Conservation (phyloP, 176 grass and related monocot genomes). For the Raddia guianensis region DNA sequence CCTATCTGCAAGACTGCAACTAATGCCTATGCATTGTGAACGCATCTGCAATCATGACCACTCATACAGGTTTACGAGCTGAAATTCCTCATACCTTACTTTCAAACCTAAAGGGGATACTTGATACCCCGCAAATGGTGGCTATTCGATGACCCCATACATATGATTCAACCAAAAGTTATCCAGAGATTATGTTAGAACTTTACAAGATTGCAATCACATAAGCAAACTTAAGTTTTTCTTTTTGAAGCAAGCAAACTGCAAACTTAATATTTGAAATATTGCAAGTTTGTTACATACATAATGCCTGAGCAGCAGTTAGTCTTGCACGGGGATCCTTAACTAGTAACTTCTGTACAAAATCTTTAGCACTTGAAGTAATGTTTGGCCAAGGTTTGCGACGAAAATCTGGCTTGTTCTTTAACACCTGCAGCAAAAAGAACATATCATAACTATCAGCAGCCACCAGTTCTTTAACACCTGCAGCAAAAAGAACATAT, state of each 20-base stretch:
- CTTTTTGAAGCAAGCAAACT: background rate
- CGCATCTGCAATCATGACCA: conserved; percentile 2
- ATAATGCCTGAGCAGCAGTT: conserved; percentile 94
- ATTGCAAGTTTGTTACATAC: conserved; percentile 58
- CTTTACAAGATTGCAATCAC: background rate
- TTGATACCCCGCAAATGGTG: background rate
- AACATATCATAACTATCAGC: background rate
- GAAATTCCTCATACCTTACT: background rate
- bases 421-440: conserved; percentile 71
- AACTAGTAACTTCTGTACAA: conserved; percentile 92
- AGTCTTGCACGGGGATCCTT: conserved; percentile 94
- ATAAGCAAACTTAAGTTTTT: conserved; percentile 30
- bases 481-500: conserved; percentile 51
- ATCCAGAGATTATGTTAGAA: background rate
- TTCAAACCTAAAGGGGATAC: background rate
- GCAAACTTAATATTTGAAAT: conserved; percentile 17
- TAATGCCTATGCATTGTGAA: background rate
- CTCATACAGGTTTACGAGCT: background rate
- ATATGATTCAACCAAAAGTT: conserved; percentile 7
- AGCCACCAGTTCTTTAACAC: conserved; percentile 64
- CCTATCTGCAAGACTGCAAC: no score
- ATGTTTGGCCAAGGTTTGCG: conserved; percentile 91
- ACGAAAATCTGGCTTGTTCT: conserved; percentile 89
- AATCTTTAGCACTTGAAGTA: conserved; percentile 91
- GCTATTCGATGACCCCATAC: background rate